A percentile compares a stretch with the other conserved stretches of the same genome.
Conservation (phyloP, 2,329 filamentous ascomycete genomes). For the Fusarium robinianum region DNA sequence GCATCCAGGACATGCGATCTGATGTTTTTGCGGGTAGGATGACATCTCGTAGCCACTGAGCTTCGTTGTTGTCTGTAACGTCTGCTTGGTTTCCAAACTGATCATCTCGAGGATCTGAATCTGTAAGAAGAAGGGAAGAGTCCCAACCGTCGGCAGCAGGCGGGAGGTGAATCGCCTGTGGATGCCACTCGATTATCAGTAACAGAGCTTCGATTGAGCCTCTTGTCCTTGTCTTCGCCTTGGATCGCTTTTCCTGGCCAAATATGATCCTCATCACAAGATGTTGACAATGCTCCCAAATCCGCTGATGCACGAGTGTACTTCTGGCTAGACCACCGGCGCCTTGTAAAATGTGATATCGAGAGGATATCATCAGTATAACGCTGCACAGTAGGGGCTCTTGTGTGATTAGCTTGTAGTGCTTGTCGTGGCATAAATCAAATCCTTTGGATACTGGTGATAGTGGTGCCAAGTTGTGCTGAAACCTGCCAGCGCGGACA, state of each 20-base stretch:
- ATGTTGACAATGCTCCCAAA: slow-evolving; percentile 60
- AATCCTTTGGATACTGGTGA: slow-evolving; percentile 56
- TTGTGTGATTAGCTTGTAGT: slow-evolving; percentile 52
- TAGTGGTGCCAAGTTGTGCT: slow-evolving; percentile 34
- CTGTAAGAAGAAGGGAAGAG: slow-evolving; percentile 52
- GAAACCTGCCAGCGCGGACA: slow-evolving; percentile 6
- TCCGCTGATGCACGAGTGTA: slow-evolving; percentile 56
- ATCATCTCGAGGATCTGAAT: slow-evolving; percentile 41
- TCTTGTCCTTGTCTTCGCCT: slow-evolving; percentile 52
- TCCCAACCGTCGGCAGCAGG: slow-evolving; percentile 60
- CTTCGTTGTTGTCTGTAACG: not conserved
- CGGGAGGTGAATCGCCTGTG: slow-evolving; percentile 57
- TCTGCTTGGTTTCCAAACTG: slow-evolving; percentile 20
- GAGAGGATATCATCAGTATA: slow-evolving; percentile 59
- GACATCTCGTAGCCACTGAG: slow-evolving; percentile 55
- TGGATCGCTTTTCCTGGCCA: slow-evolving; percentile 56
- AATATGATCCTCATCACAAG: slow-evolving; percentile 58
- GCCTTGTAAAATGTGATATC: slow-evolving; percentile 51
- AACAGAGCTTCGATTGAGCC: slow-evolving; percentile 59
- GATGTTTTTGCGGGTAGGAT: slow-evolving; percentile 58
- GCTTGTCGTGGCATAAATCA: slow-evolving; percentile 53
- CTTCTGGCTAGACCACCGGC: slow-evolving; percentile 51
- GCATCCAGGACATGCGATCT: slow-evolving; percentile 62
- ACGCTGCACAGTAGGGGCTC: slow-evolving; percentile 58
- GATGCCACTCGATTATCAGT: slow-evolving; percentile 61